Conservation (phyloP, 2,329 filamentous ascomycete species). For the Nigrospora sphaerica region DNA sequence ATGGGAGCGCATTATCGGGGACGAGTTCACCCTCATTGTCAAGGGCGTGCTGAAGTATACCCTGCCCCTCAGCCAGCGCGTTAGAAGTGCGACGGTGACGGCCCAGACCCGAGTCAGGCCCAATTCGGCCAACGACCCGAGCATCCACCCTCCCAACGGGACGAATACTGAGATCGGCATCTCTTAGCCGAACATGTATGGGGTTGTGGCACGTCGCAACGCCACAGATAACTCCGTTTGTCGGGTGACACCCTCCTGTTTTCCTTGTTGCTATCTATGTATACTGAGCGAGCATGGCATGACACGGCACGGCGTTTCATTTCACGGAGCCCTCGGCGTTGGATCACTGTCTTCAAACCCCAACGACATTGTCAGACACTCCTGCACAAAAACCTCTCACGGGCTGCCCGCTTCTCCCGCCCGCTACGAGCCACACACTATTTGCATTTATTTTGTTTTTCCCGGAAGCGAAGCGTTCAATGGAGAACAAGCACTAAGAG, state of each 20-base stretch:
- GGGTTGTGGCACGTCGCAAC: background rate
- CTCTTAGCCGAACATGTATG: background rate
- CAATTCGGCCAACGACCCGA: slow-evolving; percentile 52
- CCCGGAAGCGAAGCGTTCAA: background rate
- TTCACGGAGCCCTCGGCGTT: slow-evolving; percentile 22
- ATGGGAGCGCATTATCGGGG: slow-evolving; percentile 85
- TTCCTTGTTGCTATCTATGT: slow-evolving; percentile 19
- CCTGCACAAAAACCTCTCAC: background rate
- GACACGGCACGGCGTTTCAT: slow-evolving; percentile 11
- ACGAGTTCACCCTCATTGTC: slow-evolving; percentile 90
- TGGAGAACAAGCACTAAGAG: background rate
- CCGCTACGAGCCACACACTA: background rate
- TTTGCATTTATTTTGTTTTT: background rate
- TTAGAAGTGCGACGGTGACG: slow-evolving; percentile 53
- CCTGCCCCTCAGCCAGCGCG: slow-evolving; percentile 52
- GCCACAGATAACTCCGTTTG: background rate
- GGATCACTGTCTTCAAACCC: slow-evolving; percentile 10
- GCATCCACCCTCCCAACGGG: slow-evolving; percentile 26
- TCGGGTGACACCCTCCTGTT: background rate
- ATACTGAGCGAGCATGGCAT: slow-evolving; percentile 30
- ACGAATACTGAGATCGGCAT: slow-evolving; percentile 22
- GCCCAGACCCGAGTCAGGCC: slow-evolving; percentile 54
- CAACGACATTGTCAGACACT: background rate
- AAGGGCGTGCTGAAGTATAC: slow-evolving; percentile 84
- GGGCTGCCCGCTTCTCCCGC: background rate